These are phyloP conservation scores for Neurospora terricola DNA, from an alignment of 495 filamentous ascomycete genomes.

Conservation along the genomic window DNA sequence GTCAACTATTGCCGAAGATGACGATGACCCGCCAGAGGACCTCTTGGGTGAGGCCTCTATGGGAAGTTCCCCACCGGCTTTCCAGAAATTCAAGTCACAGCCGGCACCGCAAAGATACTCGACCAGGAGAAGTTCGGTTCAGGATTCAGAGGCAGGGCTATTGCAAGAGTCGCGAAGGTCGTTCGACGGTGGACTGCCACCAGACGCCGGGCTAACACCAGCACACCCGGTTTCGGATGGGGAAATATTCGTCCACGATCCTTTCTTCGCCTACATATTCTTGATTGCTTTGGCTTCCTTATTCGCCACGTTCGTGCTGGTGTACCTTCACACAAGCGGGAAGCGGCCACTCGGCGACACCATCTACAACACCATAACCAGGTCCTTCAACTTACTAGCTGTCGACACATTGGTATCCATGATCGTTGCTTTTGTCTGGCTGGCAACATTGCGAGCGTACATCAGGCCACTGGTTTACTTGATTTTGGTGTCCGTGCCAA, in stretches of 20 bases:
- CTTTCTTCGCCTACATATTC: slow-evolving; percentile 87
- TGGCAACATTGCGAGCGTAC: slow-evolving; percentile 77
- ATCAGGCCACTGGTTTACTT: slow-evolving; percentile 68
- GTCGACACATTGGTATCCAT: slow-evolving; percentile 86
- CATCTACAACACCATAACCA: slow-evolving; percentile 79
- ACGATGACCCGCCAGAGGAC: slow-evolving; percentile 50
- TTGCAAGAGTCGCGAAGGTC: slow-evolving; percentile 13
- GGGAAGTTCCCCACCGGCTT: slow-evolving; percentile 71
- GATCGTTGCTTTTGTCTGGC: slow-evolving; percentile 80
- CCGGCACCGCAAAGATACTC: slow-evolving; percentile 14
- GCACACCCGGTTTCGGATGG: slow-evolving; percentile 25
- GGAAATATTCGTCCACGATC: slow-evolving; percentile 58
- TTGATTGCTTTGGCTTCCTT: slow-evolving; percentile 73
- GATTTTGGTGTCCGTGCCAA: slow-evolving; percentile 73
- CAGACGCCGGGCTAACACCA: background rate
- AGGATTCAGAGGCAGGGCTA: slow-evolving; percentile 19
- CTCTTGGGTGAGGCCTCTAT: slow-evolving; percentile 40
- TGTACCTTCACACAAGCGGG: slow-evolving; percentile 71
- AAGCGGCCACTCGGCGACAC: slow-evolving; percentile 65
- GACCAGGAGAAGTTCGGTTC: slow-evolving; percentile 13
- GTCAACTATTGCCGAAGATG: slow-evolving; percentile 43
- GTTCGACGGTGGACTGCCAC: slow-evolving; percentile 7
- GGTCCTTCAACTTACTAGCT: slow-evolving; percentile 80
- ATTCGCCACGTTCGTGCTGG: slow-evolving; percentile 76
- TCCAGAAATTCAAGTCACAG: slow-evolving; percentile 63